phyloP scores from a whole-genome alignment of 1,139 yeast species.

The Maudiozyma humilis region DNA sequence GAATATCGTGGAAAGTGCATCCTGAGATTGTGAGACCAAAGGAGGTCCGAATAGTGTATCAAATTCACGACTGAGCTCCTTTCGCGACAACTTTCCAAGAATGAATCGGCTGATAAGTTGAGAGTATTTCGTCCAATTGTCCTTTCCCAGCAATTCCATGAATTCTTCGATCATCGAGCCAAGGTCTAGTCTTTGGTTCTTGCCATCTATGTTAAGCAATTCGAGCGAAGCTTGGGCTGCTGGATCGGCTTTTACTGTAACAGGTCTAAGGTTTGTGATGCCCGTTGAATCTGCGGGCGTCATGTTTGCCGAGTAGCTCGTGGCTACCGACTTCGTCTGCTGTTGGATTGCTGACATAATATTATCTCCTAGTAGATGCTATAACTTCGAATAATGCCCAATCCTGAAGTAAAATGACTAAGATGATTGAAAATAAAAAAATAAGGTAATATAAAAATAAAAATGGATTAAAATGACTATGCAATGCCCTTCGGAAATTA shows the following conservation, averaged over 20 bases:
- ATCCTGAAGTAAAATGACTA: no score
- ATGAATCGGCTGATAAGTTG: slow-evolving; percentile 67
- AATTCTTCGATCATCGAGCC: slow-evolving; percentile 67
- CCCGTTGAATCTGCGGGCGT: slow-evolving; percentile 1
- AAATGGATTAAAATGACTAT: background rate
- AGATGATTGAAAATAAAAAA: no score
- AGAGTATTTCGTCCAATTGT: slow-evolving; percentile 80
- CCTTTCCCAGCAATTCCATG: slow-evolving; percentile 58
- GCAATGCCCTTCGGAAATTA: background rate
- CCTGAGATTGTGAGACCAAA: background rate
- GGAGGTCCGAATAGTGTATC: slow-evolving; percentile 21
- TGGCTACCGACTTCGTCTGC: background rate
- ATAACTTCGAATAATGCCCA: no score
- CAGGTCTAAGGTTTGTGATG: slow-evolving; percentile 1
- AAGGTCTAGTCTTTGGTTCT: slow-evolving; percentile 54
- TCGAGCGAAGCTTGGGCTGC: slow-evolving; percentile 1
- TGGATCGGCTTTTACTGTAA: slow-evolving; percentile 1
- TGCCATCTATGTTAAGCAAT: background rate
- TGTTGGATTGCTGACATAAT: slow-evolving; percentile 4
- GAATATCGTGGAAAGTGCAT: background rate
- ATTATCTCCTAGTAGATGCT: no score
- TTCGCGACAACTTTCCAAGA: slow-evolving; percentile 69
- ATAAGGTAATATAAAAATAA: no score
- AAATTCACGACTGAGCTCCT: slow-evolving; percentile 43
- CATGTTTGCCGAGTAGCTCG: slow-evolving; percentile 4